A percentile compares a stretch with the other conserved stretches of the same genome.
Evolutionary conservation across 139 green algal genomes (phyloP).

Genomic region (Spirogloea muscicola): DNA sequence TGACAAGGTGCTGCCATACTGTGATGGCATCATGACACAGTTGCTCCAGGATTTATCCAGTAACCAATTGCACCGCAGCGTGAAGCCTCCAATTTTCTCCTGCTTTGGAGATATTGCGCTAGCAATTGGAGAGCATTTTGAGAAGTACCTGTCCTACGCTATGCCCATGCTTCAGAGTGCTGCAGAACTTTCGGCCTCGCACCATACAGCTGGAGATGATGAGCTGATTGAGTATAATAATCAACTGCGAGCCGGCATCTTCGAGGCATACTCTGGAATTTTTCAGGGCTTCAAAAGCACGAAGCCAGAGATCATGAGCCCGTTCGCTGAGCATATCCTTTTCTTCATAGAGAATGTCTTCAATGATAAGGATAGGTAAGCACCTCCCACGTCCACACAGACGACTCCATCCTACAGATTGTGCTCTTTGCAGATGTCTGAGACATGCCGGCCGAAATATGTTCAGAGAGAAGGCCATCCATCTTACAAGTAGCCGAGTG

Average conservation of each 20-base stretch:
- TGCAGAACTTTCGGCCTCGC: slow-evolving; percentile 52
- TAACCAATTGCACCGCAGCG: slow-evolving; percentile 75
- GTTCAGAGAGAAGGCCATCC: no score
- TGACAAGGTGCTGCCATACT: slow-evolving; percentile 70
- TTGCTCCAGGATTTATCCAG: slow-evolving; percentile 50
- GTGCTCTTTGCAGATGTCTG: no score
- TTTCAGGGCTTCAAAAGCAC: slow-evolving; percentile 56
- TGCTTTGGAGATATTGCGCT: slow-evolving; percentile 92
- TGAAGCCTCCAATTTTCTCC: slow-evolving; percentile 94
- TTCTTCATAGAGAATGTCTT: slow-evolving; percentile 65
- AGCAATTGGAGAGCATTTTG: slow-evolving; percentile 77
- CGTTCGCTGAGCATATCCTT: slow-evolving; percentile 51
- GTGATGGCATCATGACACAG: slow-evolving; percentile 61
- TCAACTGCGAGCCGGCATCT: slow-evolving; percentile 77
- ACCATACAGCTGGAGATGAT: slow-evolving; percentile 57
- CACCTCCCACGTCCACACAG: no score
- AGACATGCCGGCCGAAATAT: no score
- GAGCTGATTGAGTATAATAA: slow-evolving; percentile 91
- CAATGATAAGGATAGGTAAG: slow-evolving; percentile 54
- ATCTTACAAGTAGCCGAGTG: no score
- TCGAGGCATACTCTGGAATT: slow-evolving; percentile 92
- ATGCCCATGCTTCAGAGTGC: slow-evolving; percentile 75
- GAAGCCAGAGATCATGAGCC: slow-evolving; percentile 45
- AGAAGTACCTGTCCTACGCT: slow-evolving; percentile 79
- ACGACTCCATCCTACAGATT: no score